Base-by-base conservation (phyloP, 345 rosid species). In the Brassica juncea region DNA sequence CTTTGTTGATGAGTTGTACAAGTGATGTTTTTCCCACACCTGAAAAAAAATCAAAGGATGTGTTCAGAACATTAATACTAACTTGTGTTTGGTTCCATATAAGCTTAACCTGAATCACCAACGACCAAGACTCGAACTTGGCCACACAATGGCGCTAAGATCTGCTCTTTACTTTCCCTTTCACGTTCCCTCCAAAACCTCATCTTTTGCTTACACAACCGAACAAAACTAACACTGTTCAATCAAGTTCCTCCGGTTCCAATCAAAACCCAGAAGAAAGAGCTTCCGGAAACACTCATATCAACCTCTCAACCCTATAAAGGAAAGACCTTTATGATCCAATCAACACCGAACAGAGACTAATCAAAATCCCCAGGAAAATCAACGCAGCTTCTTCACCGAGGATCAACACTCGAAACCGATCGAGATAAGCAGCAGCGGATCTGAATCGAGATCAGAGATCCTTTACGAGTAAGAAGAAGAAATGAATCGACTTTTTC, bases 101-200 rank as follows among this genome's bases (percentile, higher is more conserved):
- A 39, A 39, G 12, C 5, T 28, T 28, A 28, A 28, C 67, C 67
- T 65, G 68, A 65, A 9, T 65, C 68, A 65, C 68, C 28, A 65
- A 65, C 49, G 8, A 65, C 49, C 68, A 65, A 65, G 11, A 34
- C 68, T 65, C 68, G 68, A 35, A 65, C 10, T 34, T 65, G 68
- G 49, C 68, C 68, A 23, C 68, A 65, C 39, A 65, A 65, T 34
- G 68, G 68, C 0, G 68, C 49, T 5, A 34, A 10, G 49, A 65
- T 34, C 47, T 65, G 68, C 10, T 65, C 49, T 19, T 9, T 65
- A 0, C 11, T 16, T 34, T 16, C 49, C 68, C 28, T 34, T 5
- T 65, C 68, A 65, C 68, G 49, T 16, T 65, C 68, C 49, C 68
- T 65, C 68, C 68, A 65, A 65, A 65, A 65, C 68, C 47, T 34